Percentiles rank a stretch among this genome's conserved stretches.
Conservation (phyloP, 1,284 basidiomycete genomes). For the Microstroma glucosiphilum region DNA sequence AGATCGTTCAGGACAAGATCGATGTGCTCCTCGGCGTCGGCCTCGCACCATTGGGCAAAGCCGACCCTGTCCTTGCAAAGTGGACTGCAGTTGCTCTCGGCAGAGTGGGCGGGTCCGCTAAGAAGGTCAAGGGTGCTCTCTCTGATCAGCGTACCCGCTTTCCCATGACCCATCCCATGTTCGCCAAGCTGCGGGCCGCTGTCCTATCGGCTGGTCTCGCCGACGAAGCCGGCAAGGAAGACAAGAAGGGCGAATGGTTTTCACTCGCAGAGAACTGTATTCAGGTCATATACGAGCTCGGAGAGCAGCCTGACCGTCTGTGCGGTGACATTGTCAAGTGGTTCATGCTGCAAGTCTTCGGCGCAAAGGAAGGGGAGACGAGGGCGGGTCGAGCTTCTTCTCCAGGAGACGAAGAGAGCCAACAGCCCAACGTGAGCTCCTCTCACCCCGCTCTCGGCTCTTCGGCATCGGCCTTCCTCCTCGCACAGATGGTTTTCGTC, state of each 20-base stretch:
- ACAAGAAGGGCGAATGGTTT: conserved; percentile 57
- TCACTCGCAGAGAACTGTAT: conserved; percentile 91
- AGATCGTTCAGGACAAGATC: conserved; percentile 78
- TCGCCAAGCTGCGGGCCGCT: conserved; percentile 71
- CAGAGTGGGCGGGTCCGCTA: conserved; percentile 83
- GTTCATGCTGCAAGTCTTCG: conserved; percentile 69
- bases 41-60: conserved; percentile 67
- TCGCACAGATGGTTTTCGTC: conserved; percentile 85
- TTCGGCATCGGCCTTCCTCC: conserved; percentile 60
- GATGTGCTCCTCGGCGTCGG: conserved; percentile 81
- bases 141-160: conserved; percentile 78
- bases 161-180: conserved; percentile 81
- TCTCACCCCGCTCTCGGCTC: not conserved
- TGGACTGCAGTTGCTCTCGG: conserved; percentile 92
- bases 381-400: not conserved
- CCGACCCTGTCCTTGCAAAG: conserved; percentile 77
- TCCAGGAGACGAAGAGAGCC: not conserved
- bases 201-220: conserved; percentile 51
- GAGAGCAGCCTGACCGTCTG: conserved; percentile 82
- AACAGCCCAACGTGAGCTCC: not conserved
- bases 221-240: conserved; percentile 23
- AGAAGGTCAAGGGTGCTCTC: conserved; percentile 83
- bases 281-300: conserved; percentile 89
- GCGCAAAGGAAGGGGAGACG: conserved; percentile 13
- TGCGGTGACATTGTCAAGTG: conserved; percentile 77